These are phyloP conservation scores for Leccinum subgranulosum DNA, from an alignment of 768 basidiomycete species.

Conservation along the genomic window DNA sequence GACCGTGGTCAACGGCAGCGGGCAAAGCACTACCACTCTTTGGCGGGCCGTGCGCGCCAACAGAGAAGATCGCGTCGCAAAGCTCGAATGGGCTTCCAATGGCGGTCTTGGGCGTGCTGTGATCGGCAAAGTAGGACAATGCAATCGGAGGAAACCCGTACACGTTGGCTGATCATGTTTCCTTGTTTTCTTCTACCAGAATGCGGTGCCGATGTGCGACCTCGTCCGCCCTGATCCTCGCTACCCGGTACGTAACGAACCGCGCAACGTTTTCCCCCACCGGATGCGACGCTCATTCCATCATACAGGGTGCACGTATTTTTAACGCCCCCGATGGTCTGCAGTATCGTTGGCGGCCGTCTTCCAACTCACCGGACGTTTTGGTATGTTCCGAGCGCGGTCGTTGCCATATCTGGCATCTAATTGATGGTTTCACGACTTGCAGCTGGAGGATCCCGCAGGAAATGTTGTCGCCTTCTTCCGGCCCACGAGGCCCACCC, in stretches of 20 bases:
- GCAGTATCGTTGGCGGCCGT: constrained; percentile 79
- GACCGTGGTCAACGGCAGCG: constrained; percentile 63
- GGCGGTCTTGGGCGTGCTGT: constrained; percentile 82
- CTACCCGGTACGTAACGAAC: constrained; percentile 47
- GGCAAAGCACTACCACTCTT: constrained; percentile 71
- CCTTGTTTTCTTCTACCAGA: constrained; percentile 39
- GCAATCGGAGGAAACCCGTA: constrained; percentile 9
- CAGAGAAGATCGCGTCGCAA: constrained; percentile 86
- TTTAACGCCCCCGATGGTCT: constrained; percentile 84
- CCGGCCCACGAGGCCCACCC: constrained; percentile 71
- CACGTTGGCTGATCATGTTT: constrained; percentile 23
- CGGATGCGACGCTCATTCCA: constrained; percentile 12
- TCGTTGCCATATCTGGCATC: neutral
- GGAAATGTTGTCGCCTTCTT: constrained; percentile 75
- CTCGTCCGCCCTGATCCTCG: constrained; percentile 68
- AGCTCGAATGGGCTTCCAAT: constrained; percentile 81
- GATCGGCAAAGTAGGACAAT: constrained; percentile 69
- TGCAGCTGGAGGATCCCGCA: constrained; percentile 69
- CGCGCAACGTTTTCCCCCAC: constrained; percentile 2
- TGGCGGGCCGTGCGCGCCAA: constrained; percentile 80
- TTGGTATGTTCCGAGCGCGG: constrained; percentile 42
- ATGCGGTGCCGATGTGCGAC: constrained; percentile 78
- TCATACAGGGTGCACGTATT: constrained; percentile 54
- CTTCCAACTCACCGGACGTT: constrained; percentile 53
- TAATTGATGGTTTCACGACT: constrained; percentile 5